phyloP scores from a whole-genome alignment of 805 yeast species.

The Jamesozyma jinghongensis region DNA sequence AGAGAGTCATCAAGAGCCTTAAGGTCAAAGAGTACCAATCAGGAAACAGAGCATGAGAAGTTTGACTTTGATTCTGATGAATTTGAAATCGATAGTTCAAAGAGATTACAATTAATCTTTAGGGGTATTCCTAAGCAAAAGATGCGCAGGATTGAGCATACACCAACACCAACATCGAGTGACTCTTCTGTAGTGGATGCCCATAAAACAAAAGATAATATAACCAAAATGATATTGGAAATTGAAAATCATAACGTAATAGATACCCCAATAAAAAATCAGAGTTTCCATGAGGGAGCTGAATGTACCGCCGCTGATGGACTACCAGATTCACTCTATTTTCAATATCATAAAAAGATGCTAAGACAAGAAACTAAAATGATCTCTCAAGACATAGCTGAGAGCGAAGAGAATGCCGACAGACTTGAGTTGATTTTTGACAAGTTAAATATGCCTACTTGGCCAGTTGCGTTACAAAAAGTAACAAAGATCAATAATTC shows the following conservation, averaged over 20 bases:
- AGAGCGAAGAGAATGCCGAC: slow-evolving; percentile 49
- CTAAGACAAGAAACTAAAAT: slow-evolving; percentile 56
- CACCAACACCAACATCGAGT: background rate
- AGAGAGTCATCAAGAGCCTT: slow-evolving; percentile 6
- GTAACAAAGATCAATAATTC: slow-evolving; percentile 44
- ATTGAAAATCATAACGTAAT: slow-evolving; percentile 8
- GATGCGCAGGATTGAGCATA: background rate
- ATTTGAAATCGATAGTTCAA: slow-evolving; percentile 16
- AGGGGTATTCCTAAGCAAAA: slow-evolving; percentile 4
- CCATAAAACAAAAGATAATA: slow-evolving; percentile 9
- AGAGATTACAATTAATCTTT: slow-evolving; percentile 9
- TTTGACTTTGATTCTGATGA: slow-evolving; percentile 32
- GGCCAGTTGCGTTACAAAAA: slow-evolving; percentile 38
- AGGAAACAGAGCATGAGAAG: slow-evolving; percentile 15
- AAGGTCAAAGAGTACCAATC: slow-evolving; percentile 11
- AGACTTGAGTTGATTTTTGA: slow-evolving; percentile 34
- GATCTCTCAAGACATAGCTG: slow-evolving; percentile 40
- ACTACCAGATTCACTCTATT: slow-evolving; percentile 37
- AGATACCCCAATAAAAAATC: background rate
- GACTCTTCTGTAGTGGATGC: background rate
- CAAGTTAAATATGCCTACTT: slow-evolving; percentile 38
- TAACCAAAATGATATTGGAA: slow-evolving; percentile 17
- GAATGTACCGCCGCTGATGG: slow-evolving; percentile 30
- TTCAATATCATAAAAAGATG: slow-evolving; percentile 47
- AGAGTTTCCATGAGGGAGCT: no score